Base-by-base conservation (phyloP, 352 stramenopile genomes). In the Thraustotheca clavata region DNA sequence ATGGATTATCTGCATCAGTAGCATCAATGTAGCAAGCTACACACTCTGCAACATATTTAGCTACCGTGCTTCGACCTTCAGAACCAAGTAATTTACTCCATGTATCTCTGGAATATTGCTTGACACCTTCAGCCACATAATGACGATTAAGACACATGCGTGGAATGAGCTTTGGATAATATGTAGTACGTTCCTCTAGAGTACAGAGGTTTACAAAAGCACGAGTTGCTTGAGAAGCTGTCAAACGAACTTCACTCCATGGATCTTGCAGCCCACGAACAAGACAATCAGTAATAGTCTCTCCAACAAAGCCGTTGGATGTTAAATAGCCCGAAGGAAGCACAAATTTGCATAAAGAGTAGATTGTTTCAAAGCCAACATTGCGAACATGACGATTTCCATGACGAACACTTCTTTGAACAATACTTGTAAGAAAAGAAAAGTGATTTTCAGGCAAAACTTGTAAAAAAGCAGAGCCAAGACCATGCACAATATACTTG, bases 71-170 rank as follows among this genome's bases (percentile, higher is more conserved):
- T 3, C 94, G 73, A 3, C 94, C 87, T 16, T 80, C 72, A 6
- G 79, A 73, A 22, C 81, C 83, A 71, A 98, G 94, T 52, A 98
- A 74, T 29, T 94, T 62, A 59, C 77, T 82, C 96, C 96, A 99
- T 20, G 94, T 98, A 62, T 98, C 91, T 68, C 98, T 94, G 47
- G 86, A 96, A 66, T 98, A 98, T 48, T 98, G 83, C 59, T 97
- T 96, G 59, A 99, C 96, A 27, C 96, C 94, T 71, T 98, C 93
- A 0, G 96, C 96, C 32, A 98, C 80, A 69, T 98, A 99, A 70
- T 96, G 95, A 32, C 96, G 88, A 76, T 99, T 99, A n/a, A 99
- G 73, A 70, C 94, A 98, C 83, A 99, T 92, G 14, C 92, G 84
- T 16, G 94, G 93, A 26, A 98, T 73, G 6, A 99, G 69, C n/a